Conservation (phyloP, 352 stramenopile species). For the Phytophthora uliginosa region DNA sequence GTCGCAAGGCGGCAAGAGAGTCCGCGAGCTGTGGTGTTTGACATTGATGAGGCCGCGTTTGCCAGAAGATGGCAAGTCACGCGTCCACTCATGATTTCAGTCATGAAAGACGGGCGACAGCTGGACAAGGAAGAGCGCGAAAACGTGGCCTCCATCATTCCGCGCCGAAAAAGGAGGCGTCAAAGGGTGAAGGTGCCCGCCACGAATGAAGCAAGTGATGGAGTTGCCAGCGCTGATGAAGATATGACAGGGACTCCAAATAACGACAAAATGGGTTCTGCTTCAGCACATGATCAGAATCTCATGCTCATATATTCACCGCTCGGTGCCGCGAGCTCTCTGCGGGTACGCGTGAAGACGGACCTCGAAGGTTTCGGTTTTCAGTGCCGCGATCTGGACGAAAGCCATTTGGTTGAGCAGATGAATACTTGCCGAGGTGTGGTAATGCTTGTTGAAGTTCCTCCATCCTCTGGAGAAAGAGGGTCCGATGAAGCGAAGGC, state of each 20-base stretch:
- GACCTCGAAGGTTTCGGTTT: constrained; percentile 41
- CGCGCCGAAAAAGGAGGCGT: constrained; percentile 17
- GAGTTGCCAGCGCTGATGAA: constrained; percentile 17
- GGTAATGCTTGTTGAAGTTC: constrained; percentile 48
- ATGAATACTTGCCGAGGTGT: constrained; percentile 38
- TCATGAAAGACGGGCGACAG: constrained; percentile 56
- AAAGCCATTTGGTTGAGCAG: constrained; percentile 40
- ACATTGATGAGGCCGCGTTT: constrained; percentile 62
- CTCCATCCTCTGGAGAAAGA: constrained; percentile 21
- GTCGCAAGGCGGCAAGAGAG: constrained; percentile 35
- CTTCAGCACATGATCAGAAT: background rate
- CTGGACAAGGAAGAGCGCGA: constrained; percentile 52
- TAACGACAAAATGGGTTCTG: background rate
- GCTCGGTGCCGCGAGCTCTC: constrained; percentile 32
- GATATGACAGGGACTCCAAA: background rate
- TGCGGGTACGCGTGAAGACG: constrained; percentile 30
- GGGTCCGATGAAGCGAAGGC: constrained; percentile 35
- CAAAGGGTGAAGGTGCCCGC: constrained; percentile 5
- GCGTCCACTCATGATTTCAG: constrained; percentile 55
- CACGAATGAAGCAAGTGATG: constrained; percentile 9
- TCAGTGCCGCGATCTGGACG: constrained; percentile 31
- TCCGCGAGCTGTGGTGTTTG: constrained; percentile 53
- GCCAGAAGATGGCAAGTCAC: constrained; percentile 51
- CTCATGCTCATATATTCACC: constrained; percentile 41
- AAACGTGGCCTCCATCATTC: constrained; percentile 31